phyloP scores from a whole-genome alignment of 805 yeast species.

The Lipomyces anomalus region DNA sequence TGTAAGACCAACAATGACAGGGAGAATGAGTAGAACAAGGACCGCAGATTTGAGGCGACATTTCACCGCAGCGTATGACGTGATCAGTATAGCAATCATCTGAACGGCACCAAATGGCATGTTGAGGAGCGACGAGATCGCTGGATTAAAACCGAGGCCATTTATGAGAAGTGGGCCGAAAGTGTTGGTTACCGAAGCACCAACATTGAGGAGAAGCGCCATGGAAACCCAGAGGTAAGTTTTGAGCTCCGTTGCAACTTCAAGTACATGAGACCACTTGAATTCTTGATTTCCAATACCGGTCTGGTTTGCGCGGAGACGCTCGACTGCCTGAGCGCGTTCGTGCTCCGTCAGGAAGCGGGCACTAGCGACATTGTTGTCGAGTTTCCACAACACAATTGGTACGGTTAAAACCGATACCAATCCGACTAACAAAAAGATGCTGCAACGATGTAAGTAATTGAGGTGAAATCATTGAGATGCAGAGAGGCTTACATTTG shows the following conservation, averaged over 20 bases:
- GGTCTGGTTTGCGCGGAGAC: too few species aligned
- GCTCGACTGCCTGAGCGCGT: too few species aligned
- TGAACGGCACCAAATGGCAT: constrained; percentile 34
- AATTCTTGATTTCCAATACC: constrained; percentile 31
- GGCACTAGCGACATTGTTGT: too few species aligned
- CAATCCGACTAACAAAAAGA: constrained; percentile 11
- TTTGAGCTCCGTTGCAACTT: constrained; percentile 26
- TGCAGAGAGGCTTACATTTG: too few species aligned
- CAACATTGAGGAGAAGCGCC: constrained; percentile 17
- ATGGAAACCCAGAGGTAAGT: constrained; percentile 6
- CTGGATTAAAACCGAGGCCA: constrained; percentile 31
- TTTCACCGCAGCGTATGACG: too few species aligned
- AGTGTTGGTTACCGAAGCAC: constrained; percentile 29
- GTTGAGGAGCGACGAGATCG: constrained; percentile 31
- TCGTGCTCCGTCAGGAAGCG: too few species aligned
- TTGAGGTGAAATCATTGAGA: not conserved
- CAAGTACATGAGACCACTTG: constrained; percentile 30
- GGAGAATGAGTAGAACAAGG: too few species aligned
- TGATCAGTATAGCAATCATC: constrained; percentile 28
- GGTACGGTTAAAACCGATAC: constrained; percentile 11
- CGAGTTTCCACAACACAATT: too few species aligned
- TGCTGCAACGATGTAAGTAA: not conserved
- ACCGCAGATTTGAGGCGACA: too few species aligned
- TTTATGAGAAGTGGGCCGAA: too few species aligned
- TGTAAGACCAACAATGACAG: too few species aligned